Conservation (phyloP, 2,329 filamentous ascomycete genomes). For the Clarireedia sp. region DNA sequence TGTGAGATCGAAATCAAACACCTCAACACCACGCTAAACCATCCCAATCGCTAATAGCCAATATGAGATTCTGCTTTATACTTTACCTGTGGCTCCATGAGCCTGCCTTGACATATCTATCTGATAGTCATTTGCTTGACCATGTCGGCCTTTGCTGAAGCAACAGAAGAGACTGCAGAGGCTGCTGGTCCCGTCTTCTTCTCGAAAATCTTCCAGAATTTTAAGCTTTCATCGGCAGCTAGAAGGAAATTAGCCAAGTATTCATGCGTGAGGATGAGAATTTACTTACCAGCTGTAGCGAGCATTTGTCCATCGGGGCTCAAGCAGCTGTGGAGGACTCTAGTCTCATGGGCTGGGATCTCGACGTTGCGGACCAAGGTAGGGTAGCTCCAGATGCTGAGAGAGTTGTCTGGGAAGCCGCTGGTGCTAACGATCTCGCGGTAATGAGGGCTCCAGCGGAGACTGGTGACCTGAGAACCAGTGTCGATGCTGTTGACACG, state of each 20-base stretch:
- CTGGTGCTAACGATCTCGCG: slow-evolving; percentile 96
- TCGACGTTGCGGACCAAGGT: slow-evolving; percentile 95
- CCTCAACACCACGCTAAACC: slow-evolving; percentile 47
- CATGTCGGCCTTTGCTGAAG: slow-evolving; percentile 74
- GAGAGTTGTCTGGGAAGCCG: slow-evolving; percentile 97
- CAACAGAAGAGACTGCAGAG: slow-evolving; percentile 55
- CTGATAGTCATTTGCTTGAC: slow-evolving; percentile 94
- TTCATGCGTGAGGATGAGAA: not conserved
- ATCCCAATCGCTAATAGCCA: slow-evolving; percentile 36
- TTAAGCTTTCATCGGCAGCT: slow-evolving; percentile 93
- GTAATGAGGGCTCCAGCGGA: slow-evolving; percentile 95
- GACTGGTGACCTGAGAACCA: slow-evolving; percentile 90
- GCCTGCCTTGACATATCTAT: slow-evolving; percentile 37
- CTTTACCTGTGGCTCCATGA: slow-evolving; percentile 27
- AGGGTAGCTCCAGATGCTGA: slow-evolving; percentile 99
- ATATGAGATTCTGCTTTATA: slow-evolving; percentile 28
- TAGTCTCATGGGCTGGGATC: slow-evolving; percentile 93
- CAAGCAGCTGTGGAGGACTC: slow-evolving; percentile 92
- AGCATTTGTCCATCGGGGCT: slow-evolving; percentile 98
- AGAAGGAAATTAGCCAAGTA: slow-evolving; percentile 26
- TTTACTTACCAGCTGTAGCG: slow-evolving; percentile 68
- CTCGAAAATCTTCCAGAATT: slow-evolving; percentile 99
- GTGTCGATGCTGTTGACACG: slow-evolving; percentile 99
- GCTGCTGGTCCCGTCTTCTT: slow-evolving; percentile 78
- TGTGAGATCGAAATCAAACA: slow-evolving; percentile 33